Conservation (phyloP, 2,329 filamentous ascomycete genomes). For the Rugonectria rugulosa region DNA sequence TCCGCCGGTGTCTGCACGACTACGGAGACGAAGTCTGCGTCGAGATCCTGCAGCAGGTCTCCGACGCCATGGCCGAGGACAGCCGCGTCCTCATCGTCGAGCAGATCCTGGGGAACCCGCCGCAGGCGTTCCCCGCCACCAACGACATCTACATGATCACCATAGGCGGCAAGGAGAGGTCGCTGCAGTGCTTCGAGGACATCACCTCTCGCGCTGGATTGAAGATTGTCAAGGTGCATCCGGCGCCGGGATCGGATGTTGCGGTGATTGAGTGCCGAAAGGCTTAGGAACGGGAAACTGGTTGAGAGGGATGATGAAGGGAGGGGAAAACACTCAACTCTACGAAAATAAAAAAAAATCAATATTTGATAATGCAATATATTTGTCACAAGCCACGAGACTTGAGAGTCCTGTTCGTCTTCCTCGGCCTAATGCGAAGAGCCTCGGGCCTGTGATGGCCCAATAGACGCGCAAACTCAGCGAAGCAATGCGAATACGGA, state of each 20-base stretch:
- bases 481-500: too few relatives aligned
- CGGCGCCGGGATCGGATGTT: neutral
- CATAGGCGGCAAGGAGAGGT: slow-evolving; percentile 11
- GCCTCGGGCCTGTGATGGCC: too few relatives aligned
- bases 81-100: slow-evolving; percentile 11
- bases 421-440: too few relatives aligned
- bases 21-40: slow-evolving; percentile 5
- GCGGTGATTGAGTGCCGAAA: slow-evolving; percentile 10
- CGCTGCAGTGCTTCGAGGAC: neutral
- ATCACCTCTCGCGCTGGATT: slow-evolving; percentile 1
- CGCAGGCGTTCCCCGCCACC: neutral
- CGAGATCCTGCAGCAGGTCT: neutral
- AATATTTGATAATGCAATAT: too few relatives aligned
- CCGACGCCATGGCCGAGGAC: slow-evolving; percentile 1
- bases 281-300: neutral
- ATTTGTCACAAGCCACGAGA: too few relatives aligned
- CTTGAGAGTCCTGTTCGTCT: too few relatives aligned
- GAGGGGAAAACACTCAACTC: too few relatives aligned
- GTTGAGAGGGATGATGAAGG: neutral
- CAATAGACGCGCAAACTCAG: too few relatives aligned
- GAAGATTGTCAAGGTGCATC: neutral
- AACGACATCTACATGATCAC: slow-evolving; percentile 12
- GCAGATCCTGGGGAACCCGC: slow-evolving; percentile 4
- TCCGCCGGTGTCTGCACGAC: slow-evolving; percentile 13
- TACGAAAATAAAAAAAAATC: too few relatives aligned